These are phyloP conservation scores for Colletotrichum nymphaeae DNA, from an alignment of 2,329 filamentous ascomycete species.

Conservation along the genomic window DNA sequence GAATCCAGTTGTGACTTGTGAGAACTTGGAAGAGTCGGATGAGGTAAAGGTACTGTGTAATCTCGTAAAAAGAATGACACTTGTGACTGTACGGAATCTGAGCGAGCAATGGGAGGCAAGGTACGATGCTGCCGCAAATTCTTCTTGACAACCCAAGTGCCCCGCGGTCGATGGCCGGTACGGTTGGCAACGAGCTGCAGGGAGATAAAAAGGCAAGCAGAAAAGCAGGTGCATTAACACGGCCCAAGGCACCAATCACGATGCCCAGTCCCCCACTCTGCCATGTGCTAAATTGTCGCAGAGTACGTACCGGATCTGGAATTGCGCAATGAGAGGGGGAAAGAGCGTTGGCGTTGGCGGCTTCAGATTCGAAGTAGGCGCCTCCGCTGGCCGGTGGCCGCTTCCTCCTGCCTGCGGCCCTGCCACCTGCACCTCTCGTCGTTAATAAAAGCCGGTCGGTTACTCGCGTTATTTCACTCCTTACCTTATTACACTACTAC, in stretches of 20 bases:
- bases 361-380: background rate
- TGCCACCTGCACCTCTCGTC: background rate
- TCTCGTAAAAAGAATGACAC: background rate
- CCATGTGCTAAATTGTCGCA: constrained; percentile 25
- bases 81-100: background rate
- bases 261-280: constrained; percentile 17
- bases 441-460: background rate
- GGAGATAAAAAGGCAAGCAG: background rate
- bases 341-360: constrained; percentile 16
- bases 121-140: constrained; percentile 11
- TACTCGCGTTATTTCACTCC: background rate
- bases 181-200: constrained; percentile 21
- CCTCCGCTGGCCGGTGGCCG: background rate
- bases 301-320: constrained; percentile 22
- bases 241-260: constrained; percentile 28
- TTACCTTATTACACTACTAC: background rate
- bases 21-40: background rate
- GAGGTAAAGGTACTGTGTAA: background rate
- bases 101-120: background rate
- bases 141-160: constrained; percentile 6
- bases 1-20: background rate
- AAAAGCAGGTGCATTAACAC: constrained; percentile 18
- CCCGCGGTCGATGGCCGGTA: constrained; percentile 18
- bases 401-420: background rate
- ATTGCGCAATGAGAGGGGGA: constrained; percentile 34